Conservation (phyloP, 2,329 filamentous ascomycete species). For the Colletotrichum sp. region DNA sequence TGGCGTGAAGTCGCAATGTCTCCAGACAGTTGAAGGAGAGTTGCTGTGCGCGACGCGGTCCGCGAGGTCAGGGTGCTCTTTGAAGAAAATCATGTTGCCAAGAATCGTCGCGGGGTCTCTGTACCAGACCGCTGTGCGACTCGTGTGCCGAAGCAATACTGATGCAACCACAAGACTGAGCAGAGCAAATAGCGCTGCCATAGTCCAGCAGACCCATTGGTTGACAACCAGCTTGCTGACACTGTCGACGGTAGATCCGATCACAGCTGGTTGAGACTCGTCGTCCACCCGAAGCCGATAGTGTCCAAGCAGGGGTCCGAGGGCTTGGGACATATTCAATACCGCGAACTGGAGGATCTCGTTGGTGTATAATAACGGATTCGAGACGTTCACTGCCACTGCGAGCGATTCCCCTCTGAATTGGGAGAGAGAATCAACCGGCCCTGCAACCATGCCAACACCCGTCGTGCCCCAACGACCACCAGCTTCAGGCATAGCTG, state of each 20-base stretch:
- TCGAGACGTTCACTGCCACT: not conserved
- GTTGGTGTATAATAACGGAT: not conserved
- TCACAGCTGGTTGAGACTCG: not conserved
- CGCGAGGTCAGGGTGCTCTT: not conserved
- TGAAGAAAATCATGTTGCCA: not conserved
- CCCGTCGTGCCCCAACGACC: not conserved
- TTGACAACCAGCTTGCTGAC: not conserved
- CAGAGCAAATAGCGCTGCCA: not conserved
- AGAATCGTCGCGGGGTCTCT: not conserved
- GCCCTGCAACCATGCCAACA: not conserved
- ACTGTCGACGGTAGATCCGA: not conserved
- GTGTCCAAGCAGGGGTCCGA: not conserved
- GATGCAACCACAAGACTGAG: not conserved
- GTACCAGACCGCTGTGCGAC: not conserved
- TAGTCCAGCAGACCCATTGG: not conserved
- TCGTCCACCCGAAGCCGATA: not conserved
- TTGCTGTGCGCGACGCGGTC: fast-evolving
- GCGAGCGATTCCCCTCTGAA: not conserved
- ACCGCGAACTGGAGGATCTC: not conserved
- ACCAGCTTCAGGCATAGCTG: not conserved
- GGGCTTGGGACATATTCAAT: not conserved
- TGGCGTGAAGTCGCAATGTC: not conserved
- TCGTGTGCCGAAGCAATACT: not conserved
- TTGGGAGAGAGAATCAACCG: not conserved
- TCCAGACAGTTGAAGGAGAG: not conserved